These are phyloP conservation scores for Penicillium pulvis DNA, from an alignment of 495 filamentous ascomycete species.

Conservation along the genomic window DNA sequence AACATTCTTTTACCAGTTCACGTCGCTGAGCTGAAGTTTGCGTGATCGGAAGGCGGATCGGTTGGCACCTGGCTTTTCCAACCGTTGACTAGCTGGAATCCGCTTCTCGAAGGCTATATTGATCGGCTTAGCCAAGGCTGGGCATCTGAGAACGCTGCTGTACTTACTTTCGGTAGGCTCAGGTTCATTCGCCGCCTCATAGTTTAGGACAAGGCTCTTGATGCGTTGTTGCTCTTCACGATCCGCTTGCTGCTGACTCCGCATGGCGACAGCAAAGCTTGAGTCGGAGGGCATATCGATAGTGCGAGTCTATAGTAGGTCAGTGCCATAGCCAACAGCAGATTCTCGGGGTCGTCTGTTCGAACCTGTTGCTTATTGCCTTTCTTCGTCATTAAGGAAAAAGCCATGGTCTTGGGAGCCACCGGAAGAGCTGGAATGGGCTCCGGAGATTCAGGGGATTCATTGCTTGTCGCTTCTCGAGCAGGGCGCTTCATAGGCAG, in stretches of 20 bases:
- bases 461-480: slow-evolving; percentile 56
- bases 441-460: slow-evolving; percentile 40
- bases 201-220: slow-evolving; percentile 95
- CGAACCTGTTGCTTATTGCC: slow-evolving; percentile 91
- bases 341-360: slow-evolving; percentile 5
- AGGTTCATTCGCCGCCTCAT: slow-evolving; percentile 80
- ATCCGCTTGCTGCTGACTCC: slow-evolving; percentile 89
- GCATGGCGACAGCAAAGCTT: slow-evolving; percentile 93
- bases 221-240: slow-evolving; percentile 96
- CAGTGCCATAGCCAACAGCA: slow-evolving; percentile 1
- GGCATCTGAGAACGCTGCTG: slow-evolving; percentile 6
- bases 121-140: background rate
- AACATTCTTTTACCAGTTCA: slow-evolving; percentile 77
- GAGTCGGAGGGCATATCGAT: slow-evolving; percentile 95
- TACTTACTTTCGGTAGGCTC: slow-evolving; percentile 68
- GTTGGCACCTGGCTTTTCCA: slow-evolving; percentile 71
- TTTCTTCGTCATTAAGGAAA: slow-evolving; percentile 92
- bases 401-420: slow-evolving; percentile 76
- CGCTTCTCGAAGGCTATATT: slow-evolving; percentile 39
- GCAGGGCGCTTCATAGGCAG: slow-evolving; percentile 80
- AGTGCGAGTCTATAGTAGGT: slow-evolving; percentile 70
- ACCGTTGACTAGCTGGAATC: slow-evolving; percentile 37
- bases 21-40: slow-evolving; percentile 92
- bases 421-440: slow-evolving; percentile 40
- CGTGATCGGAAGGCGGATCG: slow-evolving; percentile 80